Percentiles rank a stretch among this genome's conserved stretches.
Evolutionary conservation across 768 basidiomycete species (phyloP).

Genomic region (Pleurotus djamor): DNA sequence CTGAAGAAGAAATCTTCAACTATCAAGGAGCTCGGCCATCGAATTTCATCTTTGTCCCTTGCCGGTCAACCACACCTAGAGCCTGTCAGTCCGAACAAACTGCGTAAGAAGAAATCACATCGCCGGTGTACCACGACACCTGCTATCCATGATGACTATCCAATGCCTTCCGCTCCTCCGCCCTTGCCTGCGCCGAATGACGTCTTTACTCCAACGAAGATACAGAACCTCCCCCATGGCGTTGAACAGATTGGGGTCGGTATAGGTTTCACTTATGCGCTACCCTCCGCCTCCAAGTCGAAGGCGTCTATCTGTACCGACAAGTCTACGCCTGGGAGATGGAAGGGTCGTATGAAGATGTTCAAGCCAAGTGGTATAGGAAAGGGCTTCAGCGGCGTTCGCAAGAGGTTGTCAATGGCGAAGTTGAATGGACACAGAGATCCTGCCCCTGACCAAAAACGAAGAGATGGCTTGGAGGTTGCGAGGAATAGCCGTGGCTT

Average conservation of each 20-base stretch:
- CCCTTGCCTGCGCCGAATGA: background rate
- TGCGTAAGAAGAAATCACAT: slow-evolving; percentile 24
- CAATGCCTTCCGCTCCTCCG: background rate
- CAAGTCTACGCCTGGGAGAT: slow-evolving; percentile 17
- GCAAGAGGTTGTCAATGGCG: slow-evolving; percentile 6
- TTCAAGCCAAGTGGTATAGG: slow-evolving; percentile 13
- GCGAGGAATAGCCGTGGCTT: background rate
- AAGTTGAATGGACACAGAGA: background rate
- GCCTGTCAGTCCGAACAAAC: slow-evolving; percentile 33
- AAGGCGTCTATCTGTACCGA: slow-evolving; percentile 25
- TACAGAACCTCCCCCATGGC: slow-evolving; percentile 38
- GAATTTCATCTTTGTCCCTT: slow-evolving; percentile 22
- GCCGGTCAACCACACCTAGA: slow-evolving; percentile 17
- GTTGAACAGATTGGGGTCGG: slow-evolving; percentile 48
- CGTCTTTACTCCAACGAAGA: background rate
- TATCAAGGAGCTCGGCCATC: slow-evolving; percentile 15
- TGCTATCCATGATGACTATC: background rate
- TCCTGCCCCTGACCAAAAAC: background rate
- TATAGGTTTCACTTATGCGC: slow-evolving; percentile 46
- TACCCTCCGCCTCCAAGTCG: slow-evolving; percentile 25
- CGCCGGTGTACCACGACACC: background rate
- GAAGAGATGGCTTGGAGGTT: background rate
- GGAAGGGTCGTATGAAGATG: slow-evolving; percentile 15
- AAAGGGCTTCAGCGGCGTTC: slow-evolving; percentile 8
- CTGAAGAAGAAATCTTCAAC: slow-evolving; percentile 36